Evolutionary conservation across 352 stramenopile species (phyloP).

Genomic region (Phytophthora quininea): DNA sequence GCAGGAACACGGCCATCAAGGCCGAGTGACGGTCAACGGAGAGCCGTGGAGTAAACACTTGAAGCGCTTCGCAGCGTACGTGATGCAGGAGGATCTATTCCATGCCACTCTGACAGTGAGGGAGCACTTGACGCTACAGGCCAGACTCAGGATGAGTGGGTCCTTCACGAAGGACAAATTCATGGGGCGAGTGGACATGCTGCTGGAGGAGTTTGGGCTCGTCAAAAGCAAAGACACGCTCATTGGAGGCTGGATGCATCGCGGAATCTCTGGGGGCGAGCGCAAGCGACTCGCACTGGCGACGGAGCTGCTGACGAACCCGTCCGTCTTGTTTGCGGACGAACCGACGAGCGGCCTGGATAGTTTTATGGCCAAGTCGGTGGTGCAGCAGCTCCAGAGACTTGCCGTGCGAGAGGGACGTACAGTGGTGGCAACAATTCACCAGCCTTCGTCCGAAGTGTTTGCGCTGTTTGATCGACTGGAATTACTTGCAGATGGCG

Average conservation of each 20-base stretch:
- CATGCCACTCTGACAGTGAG: conserved; percentile 84
- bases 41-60: conserved; percentile 38
- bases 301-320: conserved; percentile 78
- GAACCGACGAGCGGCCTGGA: conserved; percentile 74
- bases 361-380: conserved; percentile 60
- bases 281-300: conserved; percentile 81
- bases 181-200: conserved; percentile 45
- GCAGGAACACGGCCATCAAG: conserved; percentile 83
- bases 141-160: conserved; percentile 69
- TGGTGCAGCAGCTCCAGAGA: conserved; percentile 53
- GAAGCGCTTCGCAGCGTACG: conserved; percentile 54
- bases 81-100: conserved; percentile 91
- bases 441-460: conserved; percentile 74
- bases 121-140: conserved; percentile 86
- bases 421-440: conserved; percentile 87
- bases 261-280: conserved; percentile 78
- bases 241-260: conserved; percentile 53
- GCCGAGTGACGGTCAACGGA: conserved; percentile 72
- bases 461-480: conserved; percentile 53
- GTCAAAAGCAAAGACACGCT: conserved; percentile 51
- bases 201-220: conserved; percentile 60
- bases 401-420: conserved; percentile 75
- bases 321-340: conserved; percentile 80
- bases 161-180: conserved; percentile 26
- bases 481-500: conserved; percentile 49